Percentiles rank a stretch among this genome's conserved stretches.
Conservation (phyloP, 139 green algal species). For the Penium margaritaceum region DNA sequence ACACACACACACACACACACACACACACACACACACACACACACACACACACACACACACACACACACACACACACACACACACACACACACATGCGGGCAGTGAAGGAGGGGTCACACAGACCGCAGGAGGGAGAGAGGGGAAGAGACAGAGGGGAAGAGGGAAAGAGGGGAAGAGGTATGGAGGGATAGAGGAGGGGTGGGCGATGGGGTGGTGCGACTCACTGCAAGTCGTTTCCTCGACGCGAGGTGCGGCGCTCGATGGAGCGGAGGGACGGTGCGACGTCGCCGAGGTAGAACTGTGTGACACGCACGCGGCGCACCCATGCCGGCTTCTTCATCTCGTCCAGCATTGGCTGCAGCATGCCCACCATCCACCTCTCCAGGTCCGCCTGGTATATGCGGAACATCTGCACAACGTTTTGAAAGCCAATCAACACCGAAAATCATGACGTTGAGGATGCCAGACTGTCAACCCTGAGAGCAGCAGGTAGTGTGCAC, state of each 20-base stretch:
- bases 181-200: neutral
- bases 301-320: slow-evolving; percentile 57
- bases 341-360: slow-evolving; percentile 86
- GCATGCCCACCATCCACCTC: slow-evolving; percentile 77
- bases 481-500: neutral
- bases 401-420: slow-evolving; percentile 1
- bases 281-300: slow-evolving; percentile 91
- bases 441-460: neutral
- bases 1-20: too few relatives aligned
- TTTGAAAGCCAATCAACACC: slow-evolving; percentile 37
- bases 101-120: neutral
- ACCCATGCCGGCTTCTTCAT: slow-evolving; percentile 52
- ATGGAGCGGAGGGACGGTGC: slow-evolving; percentile 82
- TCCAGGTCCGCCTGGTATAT: slow-evolving; percentile 64
- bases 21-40: too few relatives aligned
- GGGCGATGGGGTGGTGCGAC: neutral
- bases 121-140: slow-evolving; percentile 11
- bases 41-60: too few relatives aligned
- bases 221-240: slow-evolving; percentile 28
- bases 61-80: too few relatives aligned
- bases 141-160: neutral
- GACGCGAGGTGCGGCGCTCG: slow-evolving; percentile 65
- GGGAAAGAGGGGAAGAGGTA: neutral
- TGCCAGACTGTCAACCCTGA: neutral
- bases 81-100: too few relatives aligned